phyloP scores from a whole-genome alignment of 106 monocot genomes.

The Triglochin maritima region DNA sequence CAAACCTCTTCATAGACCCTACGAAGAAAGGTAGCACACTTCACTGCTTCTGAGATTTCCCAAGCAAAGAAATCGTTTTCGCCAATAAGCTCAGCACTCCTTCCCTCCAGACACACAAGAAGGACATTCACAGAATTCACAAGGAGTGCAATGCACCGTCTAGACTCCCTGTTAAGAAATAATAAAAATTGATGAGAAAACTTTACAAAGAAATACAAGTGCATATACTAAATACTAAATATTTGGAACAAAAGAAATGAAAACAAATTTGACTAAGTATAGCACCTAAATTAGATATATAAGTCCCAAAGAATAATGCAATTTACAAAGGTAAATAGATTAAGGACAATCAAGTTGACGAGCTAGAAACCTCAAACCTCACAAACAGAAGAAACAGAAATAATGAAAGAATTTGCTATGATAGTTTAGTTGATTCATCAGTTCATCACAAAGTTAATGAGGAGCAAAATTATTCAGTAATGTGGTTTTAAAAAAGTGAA shows the following conservation, averaged over 20 bases:
- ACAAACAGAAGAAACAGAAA: too few relatives aligned
- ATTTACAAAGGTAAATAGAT: too few relatives aligned
- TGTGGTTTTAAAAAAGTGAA: too few relatives aligned
- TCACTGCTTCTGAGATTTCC: constrained; percentile 44
- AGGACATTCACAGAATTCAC: constrained; percentile 59
- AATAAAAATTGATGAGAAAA: background rate
- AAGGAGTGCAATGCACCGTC: constrained; percentile 41
- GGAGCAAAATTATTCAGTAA: too few relatives aligned
- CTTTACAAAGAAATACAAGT: background rate
- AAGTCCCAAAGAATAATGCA: too few relatives aligned
- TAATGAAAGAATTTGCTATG: too few relatives aligned
- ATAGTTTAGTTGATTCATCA: too few relatives aligned
- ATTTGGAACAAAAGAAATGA: background rate
- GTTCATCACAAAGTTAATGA: too few relatives aligned
- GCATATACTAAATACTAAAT: background rate
- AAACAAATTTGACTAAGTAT: background rate
- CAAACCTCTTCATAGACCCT: constrained; percentile 98
- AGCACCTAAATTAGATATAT: too few relatives aligned
- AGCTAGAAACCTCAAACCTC: too few relatives aligned
- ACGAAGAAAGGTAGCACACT: constrained; percentile 77
- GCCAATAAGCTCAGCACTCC: constrained; percentile 25
- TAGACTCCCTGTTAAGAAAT: constrained; percentile 38
- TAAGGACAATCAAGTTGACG: too few relatives aligned
- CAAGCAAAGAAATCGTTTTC: constrained; percentile 38
- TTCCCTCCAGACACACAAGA: constrained; percentile 56